Evolutionary conservation across 257 asterid genomes (phyloP), one percentile per base, ranked within the genome.

Genomic region (Thymus quinquecostatus): DNA sequence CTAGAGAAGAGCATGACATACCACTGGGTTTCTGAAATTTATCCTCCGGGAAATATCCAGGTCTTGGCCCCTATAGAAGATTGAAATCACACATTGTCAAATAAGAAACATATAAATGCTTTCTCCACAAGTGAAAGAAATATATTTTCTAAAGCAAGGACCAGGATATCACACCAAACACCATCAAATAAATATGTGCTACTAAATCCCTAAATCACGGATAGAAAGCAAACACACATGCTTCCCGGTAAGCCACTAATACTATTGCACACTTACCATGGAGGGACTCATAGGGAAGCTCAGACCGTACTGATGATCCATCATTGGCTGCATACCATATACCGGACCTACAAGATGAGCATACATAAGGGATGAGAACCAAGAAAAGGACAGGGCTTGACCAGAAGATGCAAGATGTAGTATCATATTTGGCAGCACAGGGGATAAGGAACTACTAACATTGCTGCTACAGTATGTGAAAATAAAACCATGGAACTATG

Each of bases 261-360:
- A 21, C 21, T 21, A 21, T 21, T 29, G 63, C 64, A 69, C 64
- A 59, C 82, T 74, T 82, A 88, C 98, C 95, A 90, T 71, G 67
- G 85, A 70, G 72, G 93, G 86, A 75, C 87, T 83, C 86, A 92
- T 79, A 21, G 96, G 96, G 75, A 88, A 79, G 50, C 81, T 75
- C 49, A 86, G 63, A 60, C 95, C 91, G 68, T 90, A 92, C 69
- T 89, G 84, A 75, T 90, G 84, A 75, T 90, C 96, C 86, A 92
- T 72, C 77, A 89, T 57, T 14, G 96, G 91, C 14, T 96, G 96
- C 78, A 90, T 81, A 71, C 95, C 92, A 78, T 89, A 92, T 73
- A 90, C 78, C 66, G 92, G 91, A 79, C 95, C 96, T 92, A 81
- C 54, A 85, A 78, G 38, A 27, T 36, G 58, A 41, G 44, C 48